Evolutionary conservation across 2,329 filamentous ascomycete species (phyloP), one percentile per base, ranked within the genome.

Genomic region (Aspergillus uvarum): DNA sequence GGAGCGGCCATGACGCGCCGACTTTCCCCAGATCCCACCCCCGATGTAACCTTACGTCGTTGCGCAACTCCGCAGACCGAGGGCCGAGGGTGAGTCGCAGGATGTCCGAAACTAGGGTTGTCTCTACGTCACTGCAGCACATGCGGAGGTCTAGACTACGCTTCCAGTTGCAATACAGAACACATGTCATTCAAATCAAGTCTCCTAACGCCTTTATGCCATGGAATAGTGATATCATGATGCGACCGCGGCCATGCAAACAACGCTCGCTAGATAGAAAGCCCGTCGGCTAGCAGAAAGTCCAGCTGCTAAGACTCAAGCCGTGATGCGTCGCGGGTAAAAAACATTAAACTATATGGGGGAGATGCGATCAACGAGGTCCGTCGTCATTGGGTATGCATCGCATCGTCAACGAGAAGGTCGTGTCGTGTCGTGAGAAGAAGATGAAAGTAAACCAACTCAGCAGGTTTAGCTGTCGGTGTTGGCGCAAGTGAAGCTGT

Each of bases 401-500:
- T 44, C 38, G 38, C 14, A 44, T 35, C 32, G 38, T 44, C 38
- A 44, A 16, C 38, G 38, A 44, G 16, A 44, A 29, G 32, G 32
- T 44, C 38, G 38, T 44, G 14, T 44, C 38, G n/a, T 44, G 51
- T 47, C 53, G 42, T 55, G 16, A 55, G 21, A 11, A 29, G 11
- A 21, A 11, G 29, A 6, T 16, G n/a, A 29, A 8, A 29, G n/a
- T 14, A 32, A 48, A 8, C 7, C 26, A 16, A 14, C 4, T 47
- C 21, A 22, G 21, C 52, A 14, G 3, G 22, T 47, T 48, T 32
- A 55, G 38, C 52, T 44, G 38, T 55, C 53, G 11, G 53, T 63
- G 29, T 70, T 71, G 19, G 67, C 68, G 47, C 69, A 71, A 8
- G 69, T 68, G 63, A 69, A 71, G 50, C 63, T 66, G 32, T 47